phyloP scores from a whole-genome alignment of 495 filamentous ascomycete genomes.

The Aspergillus conjunctus region DNA sequence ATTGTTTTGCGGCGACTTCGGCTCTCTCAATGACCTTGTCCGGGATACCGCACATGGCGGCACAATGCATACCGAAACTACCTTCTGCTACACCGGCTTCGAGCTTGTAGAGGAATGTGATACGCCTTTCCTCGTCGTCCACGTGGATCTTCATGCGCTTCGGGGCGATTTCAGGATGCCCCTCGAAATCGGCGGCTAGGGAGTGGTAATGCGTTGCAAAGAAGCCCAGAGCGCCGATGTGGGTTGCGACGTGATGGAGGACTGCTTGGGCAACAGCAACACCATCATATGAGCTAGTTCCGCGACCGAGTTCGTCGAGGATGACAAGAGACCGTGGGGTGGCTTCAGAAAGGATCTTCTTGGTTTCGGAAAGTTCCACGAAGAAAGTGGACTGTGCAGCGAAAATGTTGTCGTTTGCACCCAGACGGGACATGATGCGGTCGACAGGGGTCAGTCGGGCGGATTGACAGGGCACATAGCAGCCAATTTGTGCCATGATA shows the following conservation, averaged over 20 bases:
- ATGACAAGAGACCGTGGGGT: constrained; percentile 95
- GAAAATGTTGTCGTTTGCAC: constrained; percentile 99
- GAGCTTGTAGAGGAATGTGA: constrained; percentile 95
- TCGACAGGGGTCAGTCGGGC: constrained; percentile 90
- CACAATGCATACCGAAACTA: constrained; percentile 99
- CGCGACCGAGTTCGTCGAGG: constrained; percentile 94
- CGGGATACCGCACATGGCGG: constrained; percentile 94
- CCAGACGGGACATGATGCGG: constrained; percentile 98
- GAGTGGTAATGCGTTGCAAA: constrained; percentile 99
- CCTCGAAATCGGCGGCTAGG: constrained; percentile 83
- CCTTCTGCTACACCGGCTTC: constrained; percentile 96
- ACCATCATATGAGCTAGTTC: constrained; percentile 92
- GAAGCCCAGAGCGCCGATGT: constrained; percentile 92
- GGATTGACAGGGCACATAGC: constrained; percentile 81
- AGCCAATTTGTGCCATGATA: constrained; percentile 98
- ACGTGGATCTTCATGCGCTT: constrained; percentile 93
- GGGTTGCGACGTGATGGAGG: constrained; percentile 89
- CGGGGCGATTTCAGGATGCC: constrained; percentile 82
- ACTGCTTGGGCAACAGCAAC: constrained; percentile 96
- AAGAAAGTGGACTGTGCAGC: constrained; percentile 98
- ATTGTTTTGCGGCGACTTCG: constrained; percentile 86
- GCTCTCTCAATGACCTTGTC: constrained; percentile 79
- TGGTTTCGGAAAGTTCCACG: constrained; percentile 95
- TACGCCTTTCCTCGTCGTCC: constrained; percentile 75
- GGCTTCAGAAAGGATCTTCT: constrained; percentile 96